Percentiles rank a stretch among this genome's conserved stretches.
These are phyloP conservation scores for Metschnikowia santaceciliae DNA, from an alignment of 805 yeast species.

Conservation along the genomic window DNA sequence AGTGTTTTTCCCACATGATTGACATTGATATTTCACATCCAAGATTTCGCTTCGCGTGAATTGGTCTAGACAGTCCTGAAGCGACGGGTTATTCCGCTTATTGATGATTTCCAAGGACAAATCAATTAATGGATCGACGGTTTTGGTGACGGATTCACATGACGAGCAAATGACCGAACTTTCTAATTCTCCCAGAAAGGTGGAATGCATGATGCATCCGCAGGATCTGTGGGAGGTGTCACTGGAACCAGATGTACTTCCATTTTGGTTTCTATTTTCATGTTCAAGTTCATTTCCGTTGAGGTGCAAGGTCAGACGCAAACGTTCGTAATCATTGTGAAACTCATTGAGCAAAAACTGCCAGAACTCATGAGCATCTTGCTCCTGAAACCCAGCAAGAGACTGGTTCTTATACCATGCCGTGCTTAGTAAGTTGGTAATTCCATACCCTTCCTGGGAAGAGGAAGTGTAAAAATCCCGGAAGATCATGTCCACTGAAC, in stretches of 20 bases:
- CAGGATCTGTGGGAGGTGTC: conserved; percentile 35
- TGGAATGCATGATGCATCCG: conserved; percentile 73
- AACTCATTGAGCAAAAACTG: conserved; percentile 85
- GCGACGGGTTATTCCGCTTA: conserved; percentile 22
- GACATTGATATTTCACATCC: conserved; percentile 71
- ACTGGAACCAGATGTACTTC: neutral
- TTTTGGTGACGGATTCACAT: conserved; percentile 61
- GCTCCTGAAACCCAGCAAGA: conserved; percentile 94
- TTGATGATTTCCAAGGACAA: conserved; percentile 68
- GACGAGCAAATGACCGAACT: conserved; percentile 72
- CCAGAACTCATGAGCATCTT: conserved; percentile 98
- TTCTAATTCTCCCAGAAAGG: conserved; percentile 80
- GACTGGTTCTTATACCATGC: conserved; percentile 83
- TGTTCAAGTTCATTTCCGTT: neutral
- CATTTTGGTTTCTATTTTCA: neutral
- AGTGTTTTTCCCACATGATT: conserved; percentile 56
- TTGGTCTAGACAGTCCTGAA: conserved; percentile 66
- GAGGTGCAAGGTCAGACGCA: neutral
- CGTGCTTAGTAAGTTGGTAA: conserved; percentile 74
- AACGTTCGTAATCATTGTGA: conserved; percentile 47
- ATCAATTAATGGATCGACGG: conserved; percentile 88
- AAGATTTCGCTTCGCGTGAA: conserved; percentile 77
- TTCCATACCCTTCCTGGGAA: conserved; percentile 68
- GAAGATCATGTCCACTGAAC: conserved; percentile 79
- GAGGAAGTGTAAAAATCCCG: conserved; percentile 66